Percentiles rank a stretch among this genome's conserved stretches.
These are phyloP conservation scores for Fusarium annulatum DNA, from an alignment of 2,329 filamentous ascomycete species.

Conservation along the genomic window DNA sequence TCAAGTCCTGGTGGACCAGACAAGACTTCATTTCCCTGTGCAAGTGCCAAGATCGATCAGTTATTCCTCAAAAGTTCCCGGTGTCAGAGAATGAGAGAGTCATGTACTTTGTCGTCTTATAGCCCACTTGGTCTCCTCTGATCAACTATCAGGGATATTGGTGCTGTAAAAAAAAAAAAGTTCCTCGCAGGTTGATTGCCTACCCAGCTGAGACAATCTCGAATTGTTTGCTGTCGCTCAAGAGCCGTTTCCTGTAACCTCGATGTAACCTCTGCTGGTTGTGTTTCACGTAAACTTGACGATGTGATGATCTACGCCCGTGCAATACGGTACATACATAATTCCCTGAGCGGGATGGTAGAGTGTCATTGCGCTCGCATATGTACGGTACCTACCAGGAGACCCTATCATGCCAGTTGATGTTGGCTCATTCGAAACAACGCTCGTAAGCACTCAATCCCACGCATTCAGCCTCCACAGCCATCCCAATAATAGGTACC, in stretches of 20 bases:
- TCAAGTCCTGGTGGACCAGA: background rate
- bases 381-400: background rate
- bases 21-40: conserved; percentile 12
- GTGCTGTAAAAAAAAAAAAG: background rate
- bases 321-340: background rate
- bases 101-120: conserved; percentile 23
- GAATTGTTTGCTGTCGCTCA: conserved; percentile 42
- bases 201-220: conserved; percentile 30
- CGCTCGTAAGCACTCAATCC: conserved; percentile 43
- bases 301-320: conserved; percentile 10
- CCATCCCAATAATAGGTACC: background rate
- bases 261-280: conserved; percentile 30
- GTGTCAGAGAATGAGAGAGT: background rate
- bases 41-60: conserved; percentile 19
- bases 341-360: conserved; percentile 2
- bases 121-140: conserved; percentile 7
- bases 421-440: conserved; percentile 30
- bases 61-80: conserved; percentile 15
- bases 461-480: conserved; percentile 22
- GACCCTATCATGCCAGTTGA: background rate
- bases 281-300: conserved; percentile 20
- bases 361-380: conserved; percentile 1
- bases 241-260: conserved; percentile 40
- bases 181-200: background rate
- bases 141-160: background rate